Base-by-base conservation (phyloP, 495 filamentous ascomycete species). In the Xylaria palmicola region DNA sequence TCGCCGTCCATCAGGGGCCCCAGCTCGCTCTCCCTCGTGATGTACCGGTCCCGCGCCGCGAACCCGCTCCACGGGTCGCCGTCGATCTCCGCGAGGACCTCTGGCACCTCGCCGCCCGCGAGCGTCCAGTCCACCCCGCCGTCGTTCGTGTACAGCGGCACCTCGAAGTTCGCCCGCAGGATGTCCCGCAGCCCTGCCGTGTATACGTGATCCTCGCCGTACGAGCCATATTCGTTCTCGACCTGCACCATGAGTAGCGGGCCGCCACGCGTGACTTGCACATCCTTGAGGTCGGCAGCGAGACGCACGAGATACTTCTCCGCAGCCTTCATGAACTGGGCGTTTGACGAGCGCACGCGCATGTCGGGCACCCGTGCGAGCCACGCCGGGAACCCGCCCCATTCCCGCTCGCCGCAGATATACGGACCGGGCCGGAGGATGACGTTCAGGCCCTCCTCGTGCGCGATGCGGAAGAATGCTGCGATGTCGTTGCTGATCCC, bases 181-280 rank as follows among this genome's bases (percentile, higher is more conserved):
- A 79, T 75, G 59, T 77, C 72, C 13, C 71, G 54, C 26, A 81
- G 22, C 0, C 65, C 70, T 12, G 62, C 52, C 17, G 71, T 75
- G 47, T 81, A 80, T 1, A 52, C 59, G 39, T 79, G 75, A 50
- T 81, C 69, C 32, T 57, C 63, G 0, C 77, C 77, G 40, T 75
- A 80, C 29, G 72, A 77, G 4, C 79, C 79, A 56, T 82, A 82
- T 54, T 81, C 79, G 52, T 81, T 81, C 57, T 81, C 79, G 17
- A 80, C 71, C 56, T 81, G 79, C 9, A 77, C 71, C 76, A 81
- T 77, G 17, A 82, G 40, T 17, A 82, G 68, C 5, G 78, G 78
- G 7, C 79, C 79, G 3, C 76, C 77, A 1, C 73, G 59, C 15
- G 69, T 75, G 20, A 75, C 62, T 49, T 74, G 72, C 27, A 77